Conservation (phyloP, 208 protist genomes). For the Wallacemonas sp. region DNA sequence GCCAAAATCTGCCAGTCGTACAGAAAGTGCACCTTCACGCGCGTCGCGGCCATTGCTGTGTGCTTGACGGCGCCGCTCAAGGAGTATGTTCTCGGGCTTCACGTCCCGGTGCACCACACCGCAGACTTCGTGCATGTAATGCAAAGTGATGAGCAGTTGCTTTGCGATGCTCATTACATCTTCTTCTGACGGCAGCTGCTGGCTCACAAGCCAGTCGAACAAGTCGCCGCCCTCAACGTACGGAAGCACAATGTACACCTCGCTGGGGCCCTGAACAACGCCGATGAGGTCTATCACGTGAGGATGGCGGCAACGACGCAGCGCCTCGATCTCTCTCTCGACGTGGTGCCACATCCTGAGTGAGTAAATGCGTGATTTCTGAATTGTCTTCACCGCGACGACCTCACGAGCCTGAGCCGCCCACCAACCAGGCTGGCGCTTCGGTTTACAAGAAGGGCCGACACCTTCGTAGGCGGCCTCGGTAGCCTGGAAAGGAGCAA, state of each 20-base stretch:
- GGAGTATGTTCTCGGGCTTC: slow-evolving; percentile 25
- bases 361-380: slow-evolving; percentile 51
- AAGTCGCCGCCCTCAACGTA: slow-evolving; percentile 44
- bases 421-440: background rate
- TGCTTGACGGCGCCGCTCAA: background rate
- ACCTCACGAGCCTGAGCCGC: background rate
- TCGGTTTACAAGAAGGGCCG: slow-evolving; percentile 2
- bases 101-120: slow-evolving; percentile 36
- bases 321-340: slow-evolving; percentile 39
- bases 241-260: slow-evolving; percentile 53
- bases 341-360: slow-evolving; percentile 44
- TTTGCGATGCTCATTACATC: slow-evolving; percentile 43
- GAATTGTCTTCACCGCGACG: slow-evolving; percentile 48
- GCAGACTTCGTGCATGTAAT: slow-evolving; percentile 50
- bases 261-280: slow-evolving; percentile 40
- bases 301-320: slow-evolving; percentile 31
- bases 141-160: slow-evolving; percentile 40
- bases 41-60: background rate
- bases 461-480: slow-evolving; percentile 1
- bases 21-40: slow-evolving; percentile 21
- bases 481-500: slow-evolving; percentile 8
- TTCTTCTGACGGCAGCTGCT: slow-evolving; percentile 38
- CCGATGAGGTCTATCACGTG: slow-evolving; percentile 55
- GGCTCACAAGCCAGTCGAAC: slow-evolving; percentile 55
- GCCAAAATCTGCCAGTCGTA: slow-evolving; percentile 49